Conservation (phyloP, 768 basidiomycete genomes). For the Suillus paluster region DNA sequence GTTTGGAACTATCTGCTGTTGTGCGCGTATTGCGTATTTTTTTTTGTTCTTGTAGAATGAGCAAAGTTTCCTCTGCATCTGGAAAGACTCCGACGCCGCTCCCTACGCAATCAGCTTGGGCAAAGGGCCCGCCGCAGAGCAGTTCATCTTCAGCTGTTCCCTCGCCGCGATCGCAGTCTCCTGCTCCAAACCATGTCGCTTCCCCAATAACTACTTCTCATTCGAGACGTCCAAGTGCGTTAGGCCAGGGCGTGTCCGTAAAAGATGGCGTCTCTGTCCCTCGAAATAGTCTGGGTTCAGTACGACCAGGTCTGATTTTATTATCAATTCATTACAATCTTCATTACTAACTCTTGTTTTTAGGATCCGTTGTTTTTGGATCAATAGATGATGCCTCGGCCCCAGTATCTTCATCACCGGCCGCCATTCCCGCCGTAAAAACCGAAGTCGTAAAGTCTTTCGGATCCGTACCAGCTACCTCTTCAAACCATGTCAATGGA, state of each 20-base stretch:
- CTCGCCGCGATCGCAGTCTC: constrained; percentile 79
- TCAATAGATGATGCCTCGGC: constrained; percentile 84
- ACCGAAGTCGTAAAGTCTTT: constrained; percentile 80
- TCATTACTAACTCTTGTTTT: constrained; percentile 15
- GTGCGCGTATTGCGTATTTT: not conserved
- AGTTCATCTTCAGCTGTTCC: constrained; percentile 51
- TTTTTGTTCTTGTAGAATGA: constrained; percentile 67
- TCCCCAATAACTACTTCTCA: constrained; percentile 59
- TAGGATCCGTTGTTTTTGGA: constrained; percentile 84
- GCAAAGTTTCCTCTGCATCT: constrained; percentile 83
- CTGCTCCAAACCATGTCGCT: constrained; percentile 57
- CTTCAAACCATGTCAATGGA: constrained; percentile 59
- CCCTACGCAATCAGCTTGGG: constrained; percentile 87
- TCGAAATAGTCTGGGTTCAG: constrained; percentile 61
- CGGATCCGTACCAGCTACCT: constrained; percentile 71
- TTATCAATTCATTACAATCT: not conserved
- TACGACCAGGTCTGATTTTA: constrained; percentile 65
- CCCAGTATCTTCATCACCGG: constrained; percentile 83
- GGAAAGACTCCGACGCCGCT: constrained; percentile 76
- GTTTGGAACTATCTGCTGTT: not conserved
- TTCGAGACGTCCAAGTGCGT: constrained; percentile 77
- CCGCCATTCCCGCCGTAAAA: constrained; percentile 64
- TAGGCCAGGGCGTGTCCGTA: constrained; percentile 72
- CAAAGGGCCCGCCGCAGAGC: constrained; percentile 79
- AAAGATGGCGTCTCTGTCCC: constrained; percentile 82